Percentiles rank a stretch among this genome's conserved stretches.
phyloP scores from a whole-genome alignment of 208 protist species.

The Trypanosoma conorhini region DNA sequence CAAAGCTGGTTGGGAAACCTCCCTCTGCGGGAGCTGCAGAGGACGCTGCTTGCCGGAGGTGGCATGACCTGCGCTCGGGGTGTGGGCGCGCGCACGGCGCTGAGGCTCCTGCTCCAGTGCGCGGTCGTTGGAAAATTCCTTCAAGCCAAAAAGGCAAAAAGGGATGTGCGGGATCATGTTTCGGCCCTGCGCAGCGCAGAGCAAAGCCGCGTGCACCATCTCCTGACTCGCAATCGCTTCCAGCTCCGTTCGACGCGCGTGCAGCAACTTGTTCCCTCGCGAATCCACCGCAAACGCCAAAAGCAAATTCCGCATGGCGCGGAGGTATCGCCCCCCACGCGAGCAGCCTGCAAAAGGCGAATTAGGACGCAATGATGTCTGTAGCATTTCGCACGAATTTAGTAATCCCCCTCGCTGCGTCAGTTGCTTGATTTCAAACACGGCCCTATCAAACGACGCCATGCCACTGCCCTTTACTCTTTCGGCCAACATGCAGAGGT shows the following conservation, averaged over 20 bases:
- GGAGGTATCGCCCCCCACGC: constrained; percentile 8
- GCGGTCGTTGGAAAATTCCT: not conserved
- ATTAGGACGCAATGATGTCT: constrained; percentile 6
- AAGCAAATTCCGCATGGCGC: constrained; percentile 20
- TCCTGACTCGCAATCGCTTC: constrained; percentile 16
- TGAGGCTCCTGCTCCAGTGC: not conserved
- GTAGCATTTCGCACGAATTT: constrained; percentile 10
- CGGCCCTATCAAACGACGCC: constrained; percentile 4
- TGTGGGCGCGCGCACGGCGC: not conserved
- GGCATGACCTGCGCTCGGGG: too few species aligned
- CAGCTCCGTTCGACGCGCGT: constrained; percentile 13
- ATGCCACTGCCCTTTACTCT: constrained; percentile 1
- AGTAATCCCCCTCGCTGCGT: constrained; percentile 10
- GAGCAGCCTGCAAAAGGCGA: constrained; percentile 7
- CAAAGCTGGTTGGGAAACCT: too few species aligned
- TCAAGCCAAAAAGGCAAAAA: not conserved
- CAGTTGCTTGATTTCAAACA: constrained; percentile 1
- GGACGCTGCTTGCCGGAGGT: too few species aligned
- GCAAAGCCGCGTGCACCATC: constrained; percentile 24
- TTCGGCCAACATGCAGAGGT: constrained; percentile 10
- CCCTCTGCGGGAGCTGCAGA: too few species aligned
- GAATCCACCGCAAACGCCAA: constrained; percentile 8
- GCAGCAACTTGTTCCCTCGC: not conserved
- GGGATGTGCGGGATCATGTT: not conserved
- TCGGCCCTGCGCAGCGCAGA: constrained; percentile 22